Evolutionary conservation across 176 grass and related monocot genomes (phyloP), one percentile per base, ranked within the genome.

Genomic region (Eragrostis curvula): DNA sequence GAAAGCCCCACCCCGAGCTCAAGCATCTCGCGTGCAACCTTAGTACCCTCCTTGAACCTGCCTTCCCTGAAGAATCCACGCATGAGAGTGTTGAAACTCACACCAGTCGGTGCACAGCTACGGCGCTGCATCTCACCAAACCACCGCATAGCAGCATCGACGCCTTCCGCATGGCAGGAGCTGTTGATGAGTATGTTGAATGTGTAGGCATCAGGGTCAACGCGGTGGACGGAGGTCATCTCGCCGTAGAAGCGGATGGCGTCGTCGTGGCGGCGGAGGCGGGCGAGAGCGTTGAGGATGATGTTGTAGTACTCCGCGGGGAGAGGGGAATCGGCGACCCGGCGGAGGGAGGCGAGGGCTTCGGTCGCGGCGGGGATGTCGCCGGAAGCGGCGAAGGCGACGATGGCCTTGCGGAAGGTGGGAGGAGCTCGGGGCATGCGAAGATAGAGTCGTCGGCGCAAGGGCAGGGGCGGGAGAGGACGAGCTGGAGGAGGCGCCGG

Each of bases 71-170:
- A 85, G 77, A 97, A 97, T 9, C 88, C 88, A 12, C 91, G 80
- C 85, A 97, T 97, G 4, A 93, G 89, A 40, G 94, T 97, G 45
- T 91, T 97, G 27, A 97, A 97, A 67, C 83, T 93, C 45, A 97
- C 86, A 36, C 57, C 70, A 21, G 81, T 89, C 1, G 91, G 94
- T 10, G 85, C 49, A 50, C 89, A 97, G 41, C 58, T 80, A 63
- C 71, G 45, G 16, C 55, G 68, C 61, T 55, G 85, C 91, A 97
- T 97, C 55, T 91, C 79, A 25, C 75, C 50, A 7, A 97, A 90
- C 94, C 94, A 97, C 10, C 75, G 68, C 84, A 93, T 82, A 11
- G 94, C 91, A 1, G 69, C 44, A 56, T 91, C 78, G 63, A 93
- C 87, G 39, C 83, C 84, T 43, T 90, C 80, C 0, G 10, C 77